Percentiles rank a stretch among this genome's conserved stretches.
Evolutionary conservation across 2,329 filamentous ascomycete genomes (phyloP).

Genomic region (Colletotrichum musae): DNA sequence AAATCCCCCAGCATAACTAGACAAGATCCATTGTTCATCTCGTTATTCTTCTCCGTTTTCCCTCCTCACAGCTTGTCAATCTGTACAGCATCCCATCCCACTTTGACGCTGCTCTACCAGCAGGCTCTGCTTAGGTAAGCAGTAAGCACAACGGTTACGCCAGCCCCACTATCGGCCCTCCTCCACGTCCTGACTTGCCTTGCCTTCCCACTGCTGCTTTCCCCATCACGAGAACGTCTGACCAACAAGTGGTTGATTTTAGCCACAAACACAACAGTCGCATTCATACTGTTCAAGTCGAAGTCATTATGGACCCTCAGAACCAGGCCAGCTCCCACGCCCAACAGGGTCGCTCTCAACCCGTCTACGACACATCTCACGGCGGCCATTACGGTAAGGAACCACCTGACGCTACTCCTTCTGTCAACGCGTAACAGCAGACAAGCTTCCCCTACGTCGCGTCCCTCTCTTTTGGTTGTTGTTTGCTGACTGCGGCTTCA

Average conservation of each 20-base stretch:
- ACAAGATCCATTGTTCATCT: too few relatives aligned
- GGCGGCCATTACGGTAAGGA: conserved; percentile 83
- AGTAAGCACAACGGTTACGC: too few relatives aligned
- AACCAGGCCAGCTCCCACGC: conserved; percentile 44
- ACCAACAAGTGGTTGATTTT: neutral
- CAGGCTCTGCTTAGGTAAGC: too few relatives aligned
- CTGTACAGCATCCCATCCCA: too few relatives aligned
- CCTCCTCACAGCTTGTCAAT: too few relatives aligned
- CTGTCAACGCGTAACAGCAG: conserved; percentile 33
- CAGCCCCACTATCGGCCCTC: neutral
- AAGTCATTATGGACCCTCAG: conserved; percentile 55
- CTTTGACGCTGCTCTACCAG: too few relatives aligned
- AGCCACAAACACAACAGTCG: neutral
- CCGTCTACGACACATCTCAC: conserved; percentile 80
- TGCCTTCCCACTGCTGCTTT: neutral
- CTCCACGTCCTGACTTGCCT: neutral
- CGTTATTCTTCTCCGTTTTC: too few relatives aligned
- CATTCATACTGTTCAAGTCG: conserved; percentile 25
- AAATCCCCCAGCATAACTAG: too few relatives aligned
- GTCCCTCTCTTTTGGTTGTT: conserved; percentile 44
- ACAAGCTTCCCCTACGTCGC: conserved; percentile 8
- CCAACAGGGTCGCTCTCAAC: conserved; percentile 72
- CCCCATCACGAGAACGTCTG: neutral
- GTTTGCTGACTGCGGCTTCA: conserved; percentile 37
- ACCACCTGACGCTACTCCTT: conserved; percentile 36